A percentile compares a stretch with the other conserved stretches of the same genome.
These are phyloP conservation scores for Galerina sulciceps DNA, from an alignment of 768 basidiomycete species.

Conservation along the genomic window DNA sequence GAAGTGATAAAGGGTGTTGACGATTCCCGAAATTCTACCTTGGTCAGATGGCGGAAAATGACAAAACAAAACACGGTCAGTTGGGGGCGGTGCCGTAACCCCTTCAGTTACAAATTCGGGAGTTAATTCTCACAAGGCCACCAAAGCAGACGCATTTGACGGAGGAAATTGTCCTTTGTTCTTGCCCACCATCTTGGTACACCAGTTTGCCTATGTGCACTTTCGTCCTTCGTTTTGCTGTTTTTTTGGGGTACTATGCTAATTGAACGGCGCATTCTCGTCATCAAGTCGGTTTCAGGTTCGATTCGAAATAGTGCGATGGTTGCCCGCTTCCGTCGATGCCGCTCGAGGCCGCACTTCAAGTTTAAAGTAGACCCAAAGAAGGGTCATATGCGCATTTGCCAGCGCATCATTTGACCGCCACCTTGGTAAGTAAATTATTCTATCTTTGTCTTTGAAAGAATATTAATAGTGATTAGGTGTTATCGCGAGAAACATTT, in stretches of 20 bases:
- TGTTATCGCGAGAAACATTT: neutral
- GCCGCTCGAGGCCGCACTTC: neutral
- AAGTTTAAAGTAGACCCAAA: neutral
- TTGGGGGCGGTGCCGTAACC: neutral
- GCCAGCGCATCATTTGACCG: neutral
- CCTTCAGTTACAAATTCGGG: neutral
- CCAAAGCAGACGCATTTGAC: neutral
- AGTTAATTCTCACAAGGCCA: neutral
- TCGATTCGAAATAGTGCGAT: neutral
- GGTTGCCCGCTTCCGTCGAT: neutral
- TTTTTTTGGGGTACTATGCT: neutral
- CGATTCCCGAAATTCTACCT: slow-evolving; percentile 5
- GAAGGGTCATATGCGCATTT: neutral
- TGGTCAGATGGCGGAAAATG: slow-evolving; percentile 2
- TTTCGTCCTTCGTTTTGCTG: neutral
- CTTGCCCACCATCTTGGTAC: neutral
- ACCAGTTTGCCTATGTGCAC: neutral
- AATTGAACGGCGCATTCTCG: neutral
- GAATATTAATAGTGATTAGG: neutral
- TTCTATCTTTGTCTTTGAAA: neutral
- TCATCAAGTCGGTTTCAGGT: neutral
- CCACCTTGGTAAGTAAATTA: neutral
- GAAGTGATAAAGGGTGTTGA: neutral
- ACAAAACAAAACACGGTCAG: neutral
- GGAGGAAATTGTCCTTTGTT: neutral